Conservation (phyloP, 208 protist genomes). For the Lotmaria passim region DNA sequence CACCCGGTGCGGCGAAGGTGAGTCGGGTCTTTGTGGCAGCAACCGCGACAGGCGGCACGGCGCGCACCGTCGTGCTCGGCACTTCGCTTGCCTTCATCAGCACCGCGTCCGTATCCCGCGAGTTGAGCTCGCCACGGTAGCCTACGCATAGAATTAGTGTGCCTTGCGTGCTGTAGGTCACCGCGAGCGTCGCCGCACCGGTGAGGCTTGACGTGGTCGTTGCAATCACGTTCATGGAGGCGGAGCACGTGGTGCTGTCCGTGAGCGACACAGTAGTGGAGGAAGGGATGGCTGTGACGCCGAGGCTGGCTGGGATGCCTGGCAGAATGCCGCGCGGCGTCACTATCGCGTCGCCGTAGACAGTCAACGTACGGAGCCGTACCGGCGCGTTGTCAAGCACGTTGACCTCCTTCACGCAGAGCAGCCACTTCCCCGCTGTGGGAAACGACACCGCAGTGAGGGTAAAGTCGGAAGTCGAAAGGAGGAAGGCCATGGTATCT, state of each 20-base stretch:
- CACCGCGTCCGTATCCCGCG: constrained; percentile 25
- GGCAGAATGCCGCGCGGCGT: constrained; percentile 45
- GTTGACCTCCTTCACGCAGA: constrained; percentile 52
- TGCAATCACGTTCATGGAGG: constrained; percentile 27
- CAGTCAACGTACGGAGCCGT: constrained; percentile 39
- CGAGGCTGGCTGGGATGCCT: constrained; percentile 32
- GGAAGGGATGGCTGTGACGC: constrained; percentile 38
- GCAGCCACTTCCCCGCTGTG: constrained; percentile 43
- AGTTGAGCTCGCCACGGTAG: constrained; percentile 46
- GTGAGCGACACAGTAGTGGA: constrained; percentile 39
- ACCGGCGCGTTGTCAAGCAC: constrained; percentile 30
- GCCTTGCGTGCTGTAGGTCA: constrained; percentile 22
- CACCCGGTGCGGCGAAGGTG: constrained; percentile 48
- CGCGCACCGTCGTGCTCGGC: constrained; percentile 8
- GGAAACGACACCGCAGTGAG: constrained; percentile 44
- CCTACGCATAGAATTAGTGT: constrained; percentile 57
- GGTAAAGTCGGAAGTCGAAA: constrained; percentile 15
- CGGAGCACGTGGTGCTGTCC: constrained; percentile 19
- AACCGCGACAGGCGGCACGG: constrained; percentile 43
- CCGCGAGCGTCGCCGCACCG: constrained; percentile 30
- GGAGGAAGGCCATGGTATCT: constrained; percentile 32
- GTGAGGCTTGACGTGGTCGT: constrained; percentile 36
- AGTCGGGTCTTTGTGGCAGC: constrained; percentile 36
- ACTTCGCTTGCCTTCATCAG: constrained; percentile 34
- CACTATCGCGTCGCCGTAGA: constrained; percentile 53